Evolutionary conservation across 2,329 filamentous ascomycete species (phyloP).

Genomic region (Penicillium sp.): DNA sequence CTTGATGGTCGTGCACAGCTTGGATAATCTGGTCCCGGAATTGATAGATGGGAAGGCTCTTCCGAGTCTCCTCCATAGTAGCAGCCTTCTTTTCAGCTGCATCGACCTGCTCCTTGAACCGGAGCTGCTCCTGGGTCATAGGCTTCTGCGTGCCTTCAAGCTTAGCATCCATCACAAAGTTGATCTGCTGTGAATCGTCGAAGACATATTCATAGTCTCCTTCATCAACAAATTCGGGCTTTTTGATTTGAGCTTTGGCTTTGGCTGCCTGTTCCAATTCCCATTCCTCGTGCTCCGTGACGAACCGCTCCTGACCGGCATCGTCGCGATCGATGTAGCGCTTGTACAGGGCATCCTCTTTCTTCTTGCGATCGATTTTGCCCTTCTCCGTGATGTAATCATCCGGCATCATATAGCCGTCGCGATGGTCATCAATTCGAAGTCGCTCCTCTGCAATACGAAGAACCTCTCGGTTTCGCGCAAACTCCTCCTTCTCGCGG

Average conservation of each 20-base stretch:
- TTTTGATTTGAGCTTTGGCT: constrained; percentile 77
- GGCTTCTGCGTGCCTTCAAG: constrained; percentile 66
- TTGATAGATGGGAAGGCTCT: constrained; percentile 81
- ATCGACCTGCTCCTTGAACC: constrained; percentile 74
- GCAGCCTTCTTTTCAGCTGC: constrained; percentile 83
- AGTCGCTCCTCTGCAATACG: constrained; percentile 77
- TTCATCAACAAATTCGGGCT: constrained; percentile 67
- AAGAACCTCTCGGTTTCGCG: constrained; percentile 76
- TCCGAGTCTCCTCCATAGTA: constrained; percentile 85
- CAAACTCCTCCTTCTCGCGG: constrained; percentile 79
- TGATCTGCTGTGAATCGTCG: constrained; percentile 81
- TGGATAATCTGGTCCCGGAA: constrained; percentile 80
- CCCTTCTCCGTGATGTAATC: constrained; percentile 94
- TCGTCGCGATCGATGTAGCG: constrained; percentile 84
- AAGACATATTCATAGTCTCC: constrained; percentile 90
- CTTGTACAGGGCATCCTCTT: constrained; percentile 84
- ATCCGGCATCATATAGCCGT: constrained; percentile 89
- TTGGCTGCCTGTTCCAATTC: constrained; percentile 83
- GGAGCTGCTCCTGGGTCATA: constrained; percentile 71
- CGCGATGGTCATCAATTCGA: constrained; percentile 81
- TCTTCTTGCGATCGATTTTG: constrained; percentile 79
- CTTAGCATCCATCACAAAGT: constrained; percentile 71
- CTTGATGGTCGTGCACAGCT: constrained; percentile 80
- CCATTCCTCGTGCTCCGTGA: constrained; percentile 95
- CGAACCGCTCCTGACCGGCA: constrained; percentile 78